A percentile compares a stretch with the other conserved stretches of the same genome.
Evolutionary conservation across 2,329 filamentous ascomycete genomes (phyloP).

Genomic region (Plectosphaerella plurivora): DNA sequence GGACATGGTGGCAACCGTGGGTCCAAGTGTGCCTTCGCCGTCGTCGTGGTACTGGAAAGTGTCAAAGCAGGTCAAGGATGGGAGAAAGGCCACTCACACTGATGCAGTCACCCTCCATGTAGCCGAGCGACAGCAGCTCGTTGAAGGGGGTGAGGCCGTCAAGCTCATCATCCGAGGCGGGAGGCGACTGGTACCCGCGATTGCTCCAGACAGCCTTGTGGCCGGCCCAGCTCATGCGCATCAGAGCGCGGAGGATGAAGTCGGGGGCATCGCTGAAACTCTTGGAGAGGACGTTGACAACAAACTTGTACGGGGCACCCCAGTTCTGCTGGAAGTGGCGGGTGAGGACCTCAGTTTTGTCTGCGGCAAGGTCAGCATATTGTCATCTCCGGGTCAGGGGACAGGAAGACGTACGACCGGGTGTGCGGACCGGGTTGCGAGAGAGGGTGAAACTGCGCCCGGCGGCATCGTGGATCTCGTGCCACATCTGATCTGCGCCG

Average conservation of each 20-base stretch:
- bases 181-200: slow-evolving; percentile 23
- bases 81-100: slow-evolving; percentile 30
- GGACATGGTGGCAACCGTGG: slow-evolving; percentile 57
- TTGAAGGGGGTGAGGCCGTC: slow-evolving; percentile 46
- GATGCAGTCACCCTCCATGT: slow-evolving; percentile 57
- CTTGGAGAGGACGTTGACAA: slow-evolving; percentile 47
- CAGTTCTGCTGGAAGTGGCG: slow-evolving; percentile 52
- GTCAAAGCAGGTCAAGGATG: not conserved
- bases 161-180: slow-evolving; percentile 15
- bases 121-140: slow-evolving; percentile 58
- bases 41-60: slow-evolving; percentile 58
- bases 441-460: slow-evolving; percentile 35
- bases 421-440: slow-evolving; percentile 30
- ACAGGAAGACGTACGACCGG: slow-evolving; percentile 23
- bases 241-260: slow-evolving; percentile 43
- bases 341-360: slow-evolving; percentile 37
- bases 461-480: slow-evolving; percentile 32
- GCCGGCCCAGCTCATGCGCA: slow-evolving; percentile 52
- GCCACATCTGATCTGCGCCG: slow-evolving; percentile 60
- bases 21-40: slow-evolving; percentile 58
- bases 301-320: slow-evolving; percentile 65
- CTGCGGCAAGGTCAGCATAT: slow-evolving; percentile 22
- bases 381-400: slow-evolving; percentile 5
- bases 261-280: slow-evolving; percentile 43
- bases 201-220: slow-evolving; percentile 8